Evolutionary conservation across 805 yeast genomes (phyloP), one percentile per base, ranked within the genome.

Genomic region (Wickerhamiella cacticola): DNA sequence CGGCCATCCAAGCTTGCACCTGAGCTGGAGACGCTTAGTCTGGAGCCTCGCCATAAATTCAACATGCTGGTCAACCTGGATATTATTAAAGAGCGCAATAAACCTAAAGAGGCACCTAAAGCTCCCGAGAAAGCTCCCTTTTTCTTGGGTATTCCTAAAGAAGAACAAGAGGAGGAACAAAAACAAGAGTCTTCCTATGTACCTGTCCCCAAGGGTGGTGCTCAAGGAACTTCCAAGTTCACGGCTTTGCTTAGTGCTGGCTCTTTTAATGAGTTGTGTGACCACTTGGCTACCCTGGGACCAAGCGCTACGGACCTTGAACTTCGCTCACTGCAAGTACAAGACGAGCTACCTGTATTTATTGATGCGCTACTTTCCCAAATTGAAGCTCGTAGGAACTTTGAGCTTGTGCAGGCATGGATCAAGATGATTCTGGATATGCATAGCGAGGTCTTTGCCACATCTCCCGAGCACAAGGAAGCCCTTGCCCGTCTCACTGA

Each of bases 41-140:
- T 76, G 26, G 81, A 82, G 5, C 85, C 97, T 22, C 75, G 89
- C 57, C 73, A 73, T 50, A 87, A 85, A 60, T 80, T 83, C 70
- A 77, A 74, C 52, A 86, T 95, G 1, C 66, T 92, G 39, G 63
- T 84, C 41, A 80, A 92, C 61, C 66, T 92, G 55, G 97, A 92
- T 56, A 74, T 79, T 5, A 89, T 92, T 56, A 85, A 78, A 59
- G 76, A 74, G 61, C 76, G 98, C 59, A 87, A 86, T 61, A 89
- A 85, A 64, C 96, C 98, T 19, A 78, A 70, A 45, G 96, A 86
- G 61, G 82, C 89, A 1, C 83, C 92, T 28, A 84, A 83, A 68
- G 83, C 79, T 54, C 85, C 95, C 1, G 82, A 82, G 54, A 73
- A 78, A 52, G 77, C 84, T 0, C 82, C 84, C 18, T 92, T 94